Evolutionary conservation across 1,139 yeast species (phyloP).

Genomic region (Blastobotrys arbuscula): DNA sequence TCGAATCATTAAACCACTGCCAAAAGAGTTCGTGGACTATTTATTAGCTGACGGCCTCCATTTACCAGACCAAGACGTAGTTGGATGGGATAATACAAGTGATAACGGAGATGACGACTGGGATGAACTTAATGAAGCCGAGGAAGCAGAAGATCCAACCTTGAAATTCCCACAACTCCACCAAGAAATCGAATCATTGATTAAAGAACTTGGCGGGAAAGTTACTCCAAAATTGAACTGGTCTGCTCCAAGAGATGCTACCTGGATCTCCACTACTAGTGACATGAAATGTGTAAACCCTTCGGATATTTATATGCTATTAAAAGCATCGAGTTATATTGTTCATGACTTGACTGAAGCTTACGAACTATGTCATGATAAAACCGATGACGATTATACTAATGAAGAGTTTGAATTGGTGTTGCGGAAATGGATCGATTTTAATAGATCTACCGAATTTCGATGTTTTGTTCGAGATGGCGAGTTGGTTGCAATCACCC

Average conservation of each 20-base stretch:
- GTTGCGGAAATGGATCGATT: constrained; percentile 69
- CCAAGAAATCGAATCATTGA: constrained; percentile 41
- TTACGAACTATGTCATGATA: constrained; percentile 41
- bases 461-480: constrained; percentile 69
- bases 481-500: constrained; percentile 65
- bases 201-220: constrained; percentile 41
- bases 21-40: constrained; percentile 62
- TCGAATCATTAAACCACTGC: constrained; percentile 57
- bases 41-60: constrained; percentile 70
- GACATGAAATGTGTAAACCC: constrained; percentile 63
- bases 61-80: constrained; percentile 44
- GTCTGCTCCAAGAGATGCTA: constrained; percentile 95
- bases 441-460: constrained; percentile 88
- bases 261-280: constrained; percentile 82
- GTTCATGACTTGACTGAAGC: constrained; percentile 78
- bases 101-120: constrained; percentile 51
- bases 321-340: constrained; percentile 83
- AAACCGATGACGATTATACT: constrained; percentile 16
- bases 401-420: constrained; percentile 53
- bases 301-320: constrained; percentile 67
- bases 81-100: constrained; percentile 26
- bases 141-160: constrained; percentile 37
- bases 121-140: constrained; percentile 57
- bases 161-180: constrained; percentile 56
- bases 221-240: constrained; percentile 90